Base-by-base conservation (phyloP, 2,329 filamentous ascomycete genomes). In the Davidsoniella neocaledoniae region DNA sequence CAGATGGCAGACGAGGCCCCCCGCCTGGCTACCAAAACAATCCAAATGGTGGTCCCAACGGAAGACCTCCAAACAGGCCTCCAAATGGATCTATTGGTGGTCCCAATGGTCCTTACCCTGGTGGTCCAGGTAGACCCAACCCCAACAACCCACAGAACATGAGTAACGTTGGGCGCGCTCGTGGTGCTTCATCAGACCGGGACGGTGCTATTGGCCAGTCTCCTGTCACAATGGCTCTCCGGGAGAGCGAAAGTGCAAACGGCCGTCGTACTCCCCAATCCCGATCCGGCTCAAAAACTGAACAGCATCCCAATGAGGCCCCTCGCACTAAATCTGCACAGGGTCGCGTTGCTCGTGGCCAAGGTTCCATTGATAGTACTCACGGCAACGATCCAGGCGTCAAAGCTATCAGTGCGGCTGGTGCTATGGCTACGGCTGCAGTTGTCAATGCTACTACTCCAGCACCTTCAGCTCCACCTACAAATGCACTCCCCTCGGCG, bases 341-440 rank as follows among this genome's bases (percentile, higher is more conserved):
- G 25, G 51, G 51, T 16, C 51, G 51, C 26, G 44, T 38, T 29
- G 38, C 41, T 36, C 72, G 77, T 16, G 69, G 73, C 36, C 79
- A 81, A 59, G 72, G 73, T 25, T 83, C 83, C 0, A 67, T 84
- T 10, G 85, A 91, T 55, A 83, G 76, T 57, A 74, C 72, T 2
- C 46, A 53, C 37, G 39, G 38, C 8, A 73, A 73, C 23, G 81
- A 86, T 55, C 68, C 72, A 3, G 62, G 65, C 1, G 61, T 76
- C 37, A 49, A 38, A 57, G 62, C 66, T 1, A 61, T 76, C 33
- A 61, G 56, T 42, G 49, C 57, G 2, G 58, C 56, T 37, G 68
- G 75, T 5, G 42, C 42, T n/a, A 47, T 47, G 21, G 50, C 40
- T 29, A 40, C 48, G n/a, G 48, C 48, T 25, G 43, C 46, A 1